A percentile compares a stretch with the other conserved stretches of the same genome.
Evolutionary conservation across 352 stramenopile genomes (phyloP).

Genomic region (Elongisporangium prolatum): DNA sequence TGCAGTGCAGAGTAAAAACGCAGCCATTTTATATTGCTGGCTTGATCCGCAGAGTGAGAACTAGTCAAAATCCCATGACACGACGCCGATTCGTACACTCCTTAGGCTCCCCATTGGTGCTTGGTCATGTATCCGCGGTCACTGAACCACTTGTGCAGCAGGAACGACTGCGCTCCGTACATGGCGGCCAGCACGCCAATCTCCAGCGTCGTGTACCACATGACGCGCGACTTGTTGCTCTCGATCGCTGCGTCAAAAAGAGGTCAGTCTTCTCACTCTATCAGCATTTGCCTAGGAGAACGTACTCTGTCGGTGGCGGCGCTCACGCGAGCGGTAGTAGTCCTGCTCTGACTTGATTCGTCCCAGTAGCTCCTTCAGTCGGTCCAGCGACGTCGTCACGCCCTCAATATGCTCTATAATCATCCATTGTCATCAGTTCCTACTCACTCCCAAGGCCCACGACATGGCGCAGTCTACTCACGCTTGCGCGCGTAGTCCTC

Average conservation of each 20-base stretch:
- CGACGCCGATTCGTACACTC: not conserved
- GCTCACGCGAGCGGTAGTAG: slow-evolving; percentile 67
- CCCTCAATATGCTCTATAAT: slow-evolving; percentile 62
- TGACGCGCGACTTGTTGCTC: slow-evolving; percentile 73
- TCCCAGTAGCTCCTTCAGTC: slow-evolving; percentile 55
- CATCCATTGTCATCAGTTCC: not conserved
- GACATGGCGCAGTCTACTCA: slow-evolving; percentile 18
- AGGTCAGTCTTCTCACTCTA: slow-evolving; percentile 1
- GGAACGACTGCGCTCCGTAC: slow-evolving; percentile 67
- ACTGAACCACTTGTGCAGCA: slow-evolving; percentile 85
- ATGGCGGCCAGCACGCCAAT: slow-evolving; percentile 59
- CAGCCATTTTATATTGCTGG: not conserved
- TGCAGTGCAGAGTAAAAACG: slow-evolving; percentile 6
- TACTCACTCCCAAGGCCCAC: not conserved
- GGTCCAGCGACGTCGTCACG: slow-evolving; percentile 54
- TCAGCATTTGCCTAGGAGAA: not conserved
- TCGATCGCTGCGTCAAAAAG: slow-evolving; percentile 37
- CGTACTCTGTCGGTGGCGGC: slow-evolving; percentile 73
- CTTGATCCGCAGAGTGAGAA: too few relatives aligned
- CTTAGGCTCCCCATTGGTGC: slow-evolving; percentile 57
- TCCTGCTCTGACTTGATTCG: slow-evolving; percentile 76
- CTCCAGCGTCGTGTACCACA: slow-evolving; percentile 78
- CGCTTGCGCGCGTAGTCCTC: slow-evolving; percentile 60
- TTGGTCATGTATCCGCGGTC: slow-evolving; percentile 66
- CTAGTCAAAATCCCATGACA: not conserved